Percentiles rank a stretch among this genome's conserved stretches.
Conservation (phyloP, 1,139 yeast genomes). For the Geotrichum macrosporum region DNA sequence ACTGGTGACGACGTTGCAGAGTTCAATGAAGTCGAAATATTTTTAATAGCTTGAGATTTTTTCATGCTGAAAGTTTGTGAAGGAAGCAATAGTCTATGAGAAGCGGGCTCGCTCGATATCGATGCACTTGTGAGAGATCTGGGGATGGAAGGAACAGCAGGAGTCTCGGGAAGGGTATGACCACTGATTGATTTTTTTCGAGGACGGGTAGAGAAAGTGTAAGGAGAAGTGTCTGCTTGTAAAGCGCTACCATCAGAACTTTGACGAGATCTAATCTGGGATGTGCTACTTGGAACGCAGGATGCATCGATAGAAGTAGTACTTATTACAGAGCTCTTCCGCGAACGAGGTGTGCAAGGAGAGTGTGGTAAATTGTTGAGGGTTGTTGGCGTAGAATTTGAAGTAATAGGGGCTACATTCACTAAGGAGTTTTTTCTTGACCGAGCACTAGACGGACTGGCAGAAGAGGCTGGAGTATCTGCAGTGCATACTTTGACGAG, state of each 20-base stretch:
- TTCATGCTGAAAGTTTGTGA: not conserved
- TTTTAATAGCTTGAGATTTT: slow-evolving; percentile 1
- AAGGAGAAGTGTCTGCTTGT: not conserved
- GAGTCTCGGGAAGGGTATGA: not conserved
- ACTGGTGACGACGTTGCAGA: slow-evolving; percentile 1
- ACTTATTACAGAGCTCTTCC: not conserved
- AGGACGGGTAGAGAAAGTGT: not conserved
- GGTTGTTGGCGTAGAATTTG: not conserved
- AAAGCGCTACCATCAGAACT: not conserved
- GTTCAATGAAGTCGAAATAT: not conserved
- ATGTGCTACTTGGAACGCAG: not conserved
- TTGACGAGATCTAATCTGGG: not conserved
- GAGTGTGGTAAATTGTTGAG: not conserved
- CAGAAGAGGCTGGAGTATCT: not conserved
- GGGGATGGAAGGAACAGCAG: slow-evolving; percentile 5
- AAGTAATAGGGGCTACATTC: not conserved
- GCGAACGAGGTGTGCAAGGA: not conserved
- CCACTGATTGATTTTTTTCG: not conserved
- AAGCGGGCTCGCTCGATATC: not conserved
- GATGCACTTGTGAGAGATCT: not conserved
- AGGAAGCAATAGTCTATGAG: not conserved
- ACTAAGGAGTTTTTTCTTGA: not conserved
- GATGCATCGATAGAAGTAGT: not conserved
- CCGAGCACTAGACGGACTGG: not conserved
- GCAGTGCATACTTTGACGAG: not conserved